phyloP scores from a whole-genome alignment of 1,284 basidiomycete genomes.

The Rhodotorula glutinis region DNA sequence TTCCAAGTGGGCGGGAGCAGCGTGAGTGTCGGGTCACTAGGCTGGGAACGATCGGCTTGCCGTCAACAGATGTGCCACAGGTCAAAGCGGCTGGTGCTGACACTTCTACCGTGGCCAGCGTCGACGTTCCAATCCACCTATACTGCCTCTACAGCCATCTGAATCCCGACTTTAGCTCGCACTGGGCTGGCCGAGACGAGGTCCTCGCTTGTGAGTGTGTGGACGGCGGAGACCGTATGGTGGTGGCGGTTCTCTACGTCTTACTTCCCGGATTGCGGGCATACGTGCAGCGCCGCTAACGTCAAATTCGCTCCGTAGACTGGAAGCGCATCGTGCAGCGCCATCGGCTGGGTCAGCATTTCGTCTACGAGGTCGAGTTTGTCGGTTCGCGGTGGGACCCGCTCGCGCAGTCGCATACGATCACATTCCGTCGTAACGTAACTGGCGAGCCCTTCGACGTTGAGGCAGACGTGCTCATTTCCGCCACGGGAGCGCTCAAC shows the following conservation, averaged over 20 bases:
- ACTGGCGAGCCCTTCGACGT: slow-evolving; percentile 21
- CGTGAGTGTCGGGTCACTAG: not conserved
- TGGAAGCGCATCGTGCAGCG: slow-evolving; percentile 55
- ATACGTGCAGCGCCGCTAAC: too few relatives aligned
- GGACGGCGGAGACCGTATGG: not conserved
- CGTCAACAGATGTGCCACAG: too few relatives aligned
- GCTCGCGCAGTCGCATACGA: slow-evolving; percentile 49
- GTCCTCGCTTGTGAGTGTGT: not conserved
- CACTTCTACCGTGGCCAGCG: slow-evolving; percentile 9
- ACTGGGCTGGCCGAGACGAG: slow-evolving; percentile 24
- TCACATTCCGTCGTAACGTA: slow-evolving; percentile 50
- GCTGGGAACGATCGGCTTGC: not conserved
- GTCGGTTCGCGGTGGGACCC: slow-evolving; percentile 54
- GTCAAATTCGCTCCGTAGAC: slow-evolving; percentile 50
- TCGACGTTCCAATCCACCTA: slow-evolving; percentile 44
- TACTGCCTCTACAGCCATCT: slow-evolving; percentile 42
- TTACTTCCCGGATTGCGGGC: not conserved
- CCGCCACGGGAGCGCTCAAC: slow-evolving; percentile 53
- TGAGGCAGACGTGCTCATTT: slow-evolving; percentile 50
- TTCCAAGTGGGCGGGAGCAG: slow-evolving; percentile 38
- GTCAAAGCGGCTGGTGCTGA: too few relatives aligned
- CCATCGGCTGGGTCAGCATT: slow-evolving; percentile 48
- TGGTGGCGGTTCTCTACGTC: not conserved
- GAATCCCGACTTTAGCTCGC: slow-evolving; percentile 23
- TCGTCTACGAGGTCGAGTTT: slow-evolving; percentile 54